Base-by-base conservation (phyloP, 2,329 filamentous ascomycete genomes). In the Venturia carpophila region DNA sequence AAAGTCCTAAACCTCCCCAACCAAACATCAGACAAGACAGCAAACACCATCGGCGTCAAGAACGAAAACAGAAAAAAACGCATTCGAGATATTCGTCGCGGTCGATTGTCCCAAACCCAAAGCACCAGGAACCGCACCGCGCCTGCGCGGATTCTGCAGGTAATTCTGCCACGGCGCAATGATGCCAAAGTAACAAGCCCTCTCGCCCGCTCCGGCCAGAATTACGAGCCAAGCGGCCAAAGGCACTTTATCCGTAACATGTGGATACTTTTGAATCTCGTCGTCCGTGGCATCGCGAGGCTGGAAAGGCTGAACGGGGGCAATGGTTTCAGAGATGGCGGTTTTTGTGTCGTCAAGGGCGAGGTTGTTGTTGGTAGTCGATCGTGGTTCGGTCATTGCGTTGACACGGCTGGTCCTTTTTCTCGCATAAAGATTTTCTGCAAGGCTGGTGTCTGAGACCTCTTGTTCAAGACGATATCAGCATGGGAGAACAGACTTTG, bases 11-110 rank as follows among this genome's bases (percentile, higher is more conserved):
- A 77, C 43, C 76, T 72, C 17, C 77, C 77, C 15, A 78, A 68
- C 62, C 70, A 74, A n/a, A 70, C 71, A 66, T 79, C 78, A 6
- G 75, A 73, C 7, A 79, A 1, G 47, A 76, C 68, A 5, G 76
- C 75, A 43, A 75, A 72, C 5, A 71, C 52, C 5, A 77, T 65
- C 0, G 77, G 75, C 2, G 72, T 70, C 1, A 76, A 67, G 66
- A 79, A 82, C 19, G 75, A 75, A 68, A 80, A 81, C 70, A 83
- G 81, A 69, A 81, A 81, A 81, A 70, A 86, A 85, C 67, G 82
- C 83, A 58, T 82, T 78, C 66, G 80, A 81, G 11, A 86, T 76
- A 30, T 78, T 80, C 3, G 83, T 83, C 5, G 83, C 83, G 27
- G 67, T 71, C 6, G 69, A 67, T 64, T 75, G 73, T 5, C 74